Evolutionary conservation across 1,284 basidiomycete genomes (phyloP), one percentile per base, ranked within the genome.

Genomic region (Trametes pubescens): DNA sequence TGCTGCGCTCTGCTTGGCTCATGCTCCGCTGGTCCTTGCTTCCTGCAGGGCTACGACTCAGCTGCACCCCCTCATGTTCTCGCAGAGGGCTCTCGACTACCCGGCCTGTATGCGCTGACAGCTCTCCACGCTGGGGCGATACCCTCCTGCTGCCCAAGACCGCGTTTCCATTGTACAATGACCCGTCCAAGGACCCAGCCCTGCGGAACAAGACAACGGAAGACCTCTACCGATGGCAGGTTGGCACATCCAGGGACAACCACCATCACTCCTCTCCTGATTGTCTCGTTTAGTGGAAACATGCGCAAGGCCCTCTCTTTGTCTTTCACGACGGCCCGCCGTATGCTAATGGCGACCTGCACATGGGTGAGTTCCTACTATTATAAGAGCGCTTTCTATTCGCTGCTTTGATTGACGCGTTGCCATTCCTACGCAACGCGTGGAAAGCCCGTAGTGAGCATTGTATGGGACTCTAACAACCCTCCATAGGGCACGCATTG

Each of bases 241-340:
- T 94, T 55, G 51, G 65, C 57, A 16, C 26, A 26, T 44, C 21
- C 32, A 13, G 37, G 26, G 2, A 29, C 2, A 44, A 29, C 22
- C 22, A 24, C 21, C 54, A 38, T 22, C 57, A 44, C 10, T 57
- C 40, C 46, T 32, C 55, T 52, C 56, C 70, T 18, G 16, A 16
- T 32, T 63, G 32, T 51, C 51, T 43, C 37, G 53, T 56, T 22
- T 72, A 95, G 93, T 85, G 81, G 75, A 78, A 88, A 67, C 86
- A 91, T 72, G 85, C 82, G 29, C 77, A 83, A 26, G 85, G 90
- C 2, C 84, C 88, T 0, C 73, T 88, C 51, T 99, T 96, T 74
- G 89, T 98, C 26, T 82, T 98, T 54, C 96, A 98, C 72, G 98
- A 99, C 76, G 98, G 98, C 0, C 98, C 98, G 24, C 98, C 97